Evolutionary conservation across 2,329 filamentous ascomycete genomes (phyloP).

Genomic region (Tympanopsis confertula): DNA sequence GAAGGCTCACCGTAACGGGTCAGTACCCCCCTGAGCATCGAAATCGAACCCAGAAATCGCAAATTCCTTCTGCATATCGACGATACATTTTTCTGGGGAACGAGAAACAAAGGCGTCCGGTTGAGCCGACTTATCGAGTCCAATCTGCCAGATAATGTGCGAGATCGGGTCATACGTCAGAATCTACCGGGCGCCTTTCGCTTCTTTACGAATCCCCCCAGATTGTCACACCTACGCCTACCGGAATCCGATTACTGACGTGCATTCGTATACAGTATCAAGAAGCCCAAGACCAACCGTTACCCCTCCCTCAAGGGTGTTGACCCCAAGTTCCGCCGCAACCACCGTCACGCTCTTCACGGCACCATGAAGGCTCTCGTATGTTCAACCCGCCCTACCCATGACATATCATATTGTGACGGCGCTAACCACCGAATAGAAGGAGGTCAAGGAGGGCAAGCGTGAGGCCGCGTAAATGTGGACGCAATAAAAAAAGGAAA

Average conservation of each 20-base stretch:
- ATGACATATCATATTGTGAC: background rate
- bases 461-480: conserved; percentile 64
- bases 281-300: conserved; percentile 98
- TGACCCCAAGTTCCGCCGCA: conserved; percentile 99
- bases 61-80: conserved; percentile 1
- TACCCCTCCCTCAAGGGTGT: conserved; percentile 98
- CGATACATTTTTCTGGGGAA: background rate
- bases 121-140: too few relatives aligned
- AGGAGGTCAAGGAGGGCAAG: conserved; percentile 96
- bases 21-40: conserved; percentile 26
- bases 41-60: conserved; percentile 1
- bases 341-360: conserved; percentile 99
- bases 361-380: conserved; percentile 97
- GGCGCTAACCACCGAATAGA: conserved; percentile 44
- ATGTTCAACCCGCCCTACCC: conserved; percentile 26
- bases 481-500: too few relatives aligned
- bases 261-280: conserved; percentile 82
- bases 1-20: conserved; percentile 99
- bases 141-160: too few relatives aligned
- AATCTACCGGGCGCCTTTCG: too few relatives aligned
- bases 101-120: too few relatives aligned
- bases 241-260: too few relatives aligned
- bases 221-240: too few relatives aligned
- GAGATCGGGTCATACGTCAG: too few relatives aligned
- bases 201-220: too few relatives aligned